These are phyloP conservation scores for Alternaria hordeiaustralica DNA, from an alignment of 2,329 filamentous ascomycete genomes.

Conservation along the genomic window DNA sequence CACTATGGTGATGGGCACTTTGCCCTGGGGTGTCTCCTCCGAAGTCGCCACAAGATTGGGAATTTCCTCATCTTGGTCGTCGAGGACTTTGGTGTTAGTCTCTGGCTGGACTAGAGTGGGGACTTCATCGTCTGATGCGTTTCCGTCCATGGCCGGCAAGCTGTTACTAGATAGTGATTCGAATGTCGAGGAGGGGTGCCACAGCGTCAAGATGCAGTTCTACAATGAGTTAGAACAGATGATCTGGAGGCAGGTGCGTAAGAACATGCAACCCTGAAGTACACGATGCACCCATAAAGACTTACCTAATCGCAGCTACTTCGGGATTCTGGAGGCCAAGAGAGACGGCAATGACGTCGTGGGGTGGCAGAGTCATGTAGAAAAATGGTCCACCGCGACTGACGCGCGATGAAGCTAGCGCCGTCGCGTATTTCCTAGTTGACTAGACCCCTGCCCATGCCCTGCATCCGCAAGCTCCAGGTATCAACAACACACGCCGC, in stretches of 20 bases:
- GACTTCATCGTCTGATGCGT: conserved; percentile 41
- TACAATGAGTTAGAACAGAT: not conserved
- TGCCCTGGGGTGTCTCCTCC: conserved; percentile 60
- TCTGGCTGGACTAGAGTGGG: conserved; percentile 63
- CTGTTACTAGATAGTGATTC: not conserved
- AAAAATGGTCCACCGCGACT: not conserved
- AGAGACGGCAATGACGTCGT: conserved; percentile 10
- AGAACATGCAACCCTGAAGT: not conserved
- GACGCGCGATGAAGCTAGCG: conserved; percentile 4
- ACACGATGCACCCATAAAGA: not conserved
- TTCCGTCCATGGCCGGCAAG: conserved; percentile 20
- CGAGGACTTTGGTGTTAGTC: conserved; percentile 29
- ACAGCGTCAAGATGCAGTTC: not conserved
- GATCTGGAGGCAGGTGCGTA: not conserved
- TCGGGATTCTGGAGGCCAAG: not conserved
- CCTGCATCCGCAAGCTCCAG: conserved; percentile 24
- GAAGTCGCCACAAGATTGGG: conserved; percentile 40
- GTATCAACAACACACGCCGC: conserved; percentile 20
- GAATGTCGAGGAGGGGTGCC: not conserved
- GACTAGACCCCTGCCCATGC: conserved; percentile 20
- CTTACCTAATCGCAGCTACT: not conserved
- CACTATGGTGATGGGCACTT: conserved; percentile 85
- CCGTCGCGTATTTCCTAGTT: conserved; percentile 2
- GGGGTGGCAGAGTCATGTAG: conserved; percentile 10
- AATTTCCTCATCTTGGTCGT: conserved; percentile 24